phyloP scores from a whole-genome alignment of 352 stramenopile species.

The Phytophthora palmivora region DNA sequence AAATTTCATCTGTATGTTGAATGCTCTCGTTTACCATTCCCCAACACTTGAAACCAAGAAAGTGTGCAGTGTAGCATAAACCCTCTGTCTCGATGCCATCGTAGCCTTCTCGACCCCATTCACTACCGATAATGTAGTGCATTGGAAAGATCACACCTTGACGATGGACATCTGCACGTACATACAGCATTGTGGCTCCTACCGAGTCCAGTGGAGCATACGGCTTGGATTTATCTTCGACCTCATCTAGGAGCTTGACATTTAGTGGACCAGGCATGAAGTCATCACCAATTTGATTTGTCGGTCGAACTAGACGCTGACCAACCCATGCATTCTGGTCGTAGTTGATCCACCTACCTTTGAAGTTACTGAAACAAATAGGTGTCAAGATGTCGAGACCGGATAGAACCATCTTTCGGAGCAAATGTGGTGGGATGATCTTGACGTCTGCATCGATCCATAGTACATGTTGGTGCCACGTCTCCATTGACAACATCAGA shows the following conservation, averaged over 20 bases:
- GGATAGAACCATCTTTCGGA: constrained; percentile 45
- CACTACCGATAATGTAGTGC: constrained; percentile 49
- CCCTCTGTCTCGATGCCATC: constrained; percentile 63
- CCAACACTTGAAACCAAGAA: constrained; percentile 57
- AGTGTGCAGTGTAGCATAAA: constrained; percentile 51
- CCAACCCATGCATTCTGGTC: constrained; percentile 33
- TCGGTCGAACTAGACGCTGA: constrained; percentile 14
- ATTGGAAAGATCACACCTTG: constrained; percentile 50
- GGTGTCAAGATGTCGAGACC: constrained; percentile 27
- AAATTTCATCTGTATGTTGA: constrained; percentile 12
- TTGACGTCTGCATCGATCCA: constrained; percentile 56
- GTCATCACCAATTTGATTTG: background rate
- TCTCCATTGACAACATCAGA: constrained; percentile 40
- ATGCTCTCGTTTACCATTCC: constrained; percentile 48
- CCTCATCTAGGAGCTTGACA: constrained; percentile 10
- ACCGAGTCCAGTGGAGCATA: constrained; percentile 51
- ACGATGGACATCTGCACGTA: constrained; percentile 51
- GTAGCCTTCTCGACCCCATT: constrained; percentile 50
- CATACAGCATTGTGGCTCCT: constrained; percentile 58
- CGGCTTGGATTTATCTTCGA: constrained; percentile 16
- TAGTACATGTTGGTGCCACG: constrained; percentile 55
- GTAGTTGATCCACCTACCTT: constrained; percentile 16
- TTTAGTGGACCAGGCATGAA: constrained; percentile 28
- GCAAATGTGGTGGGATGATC: constrained; percentile 27
- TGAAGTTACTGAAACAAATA: constrained; percentile 13